phyloP scores from a whole-genome alignment of 1,284 basidiomycete genomes.

The Marasmius tenuissimus region DNA sequence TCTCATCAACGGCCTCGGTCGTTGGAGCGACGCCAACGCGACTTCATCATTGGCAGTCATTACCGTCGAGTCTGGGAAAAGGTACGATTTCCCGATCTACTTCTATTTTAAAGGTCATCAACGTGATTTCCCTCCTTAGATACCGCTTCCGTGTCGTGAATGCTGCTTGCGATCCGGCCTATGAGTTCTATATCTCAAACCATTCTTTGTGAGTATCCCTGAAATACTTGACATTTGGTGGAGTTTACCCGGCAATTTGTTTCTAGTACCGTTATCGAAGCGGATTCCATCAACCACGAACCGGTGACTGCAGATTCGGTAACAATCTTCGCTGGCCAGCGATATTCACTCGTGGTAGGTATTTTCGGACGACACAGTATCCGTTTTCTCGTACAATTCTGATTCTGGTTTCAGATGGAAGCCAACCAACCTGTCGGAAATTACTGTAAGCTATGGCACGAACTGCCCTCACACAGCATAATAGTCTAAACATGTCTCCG shows the following conservation, averaged over 20 bases:
- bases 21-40: conserved; percentile 11
- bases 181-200: conserved; percentile 33
- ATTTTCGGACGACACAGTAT: not conserved
- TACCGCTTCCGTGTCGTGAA: conserved; percentile 49
- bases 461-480: not conserved
- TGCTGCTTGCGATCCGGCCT: conserved; percentile 37
- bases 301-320: conserved; percentile 16
- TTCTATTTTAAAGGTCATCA: not conserved
- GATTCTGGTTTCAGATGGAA: conserved; percentile 17
- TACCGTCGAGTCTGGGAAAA: conserved; percentile 20
- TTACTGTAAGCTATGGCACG: conserved; percentile 24
- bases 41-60: conserved; percentile 27
- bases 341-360: conserved; percentile 36
- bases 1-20: conserved; percentile 44
- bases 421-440: conserved; percentile 35
- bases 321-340: conserved; percentile 26
- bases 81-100: not conserved
- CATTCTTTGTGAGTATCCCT: conserved; percentile 24
- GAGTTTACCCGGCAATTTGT: not conserved
- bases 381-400: not conserved
- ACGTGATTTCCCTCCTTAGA: not conserved
- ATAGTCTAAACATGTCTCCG: not conserved
- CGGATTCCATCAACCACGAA: conserved; percentile 12
- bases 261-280: conserved; percentile 15
- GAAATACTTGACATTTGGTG: not conserved